Evolutionary conservation across 139 green algal genomes (phyloP).

Genomic region (Chlamydomonas sp.): DNA sequence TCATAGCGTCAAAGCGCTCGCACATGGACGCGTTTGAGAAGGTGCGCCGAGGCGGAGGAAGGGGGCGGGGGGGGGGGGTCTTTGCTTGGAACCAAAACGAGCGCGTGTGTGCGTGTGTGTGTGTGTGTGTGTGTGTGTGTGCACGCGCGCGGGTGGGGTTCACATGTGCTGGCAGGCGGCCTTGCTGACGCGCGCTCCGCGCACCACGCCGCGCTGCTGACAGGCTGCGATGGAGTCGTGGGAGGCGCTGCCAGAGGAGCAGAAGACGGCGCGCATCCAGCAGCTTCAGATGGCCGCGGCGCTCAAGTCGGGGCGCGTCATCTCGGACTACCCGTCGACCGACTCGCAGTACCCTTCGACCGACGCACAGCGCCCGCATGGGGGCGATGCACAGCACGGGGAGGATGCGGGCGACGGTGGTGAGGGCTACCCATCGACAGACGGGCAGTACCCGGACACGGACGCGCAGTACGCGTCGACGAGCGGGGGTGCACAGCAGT

Average conservation of each 20-base stretch:
- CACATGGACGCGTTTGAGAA: conserved; percentile 33
- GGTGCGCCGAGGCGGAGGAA: neutral
- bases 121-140: neutral
- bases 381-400: neutral
- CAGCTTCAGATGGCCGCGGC: conserved; percentile 25
- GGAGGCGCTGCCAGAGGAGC: conserved; percentile 36
- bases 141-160: neutral
- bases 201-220: too few relatives aligned
- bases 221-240: conserved; percentile 30
- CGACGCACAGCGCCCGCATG: neutral
- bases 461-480: conserved; percentile 8
- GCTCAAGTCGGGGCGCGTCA: conserved; percentile 16
- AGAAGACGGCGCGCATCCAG: conserved; percentile 35
- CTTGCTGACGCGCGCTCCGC: too few relatives aligned
- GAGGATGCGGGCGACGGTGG: neutral
- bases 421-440: conserved; percentile 19
- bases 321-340: conserved; percentile 11
- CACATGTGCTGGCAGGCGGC: neutral
- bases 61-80: neutral
- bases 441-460: conserved; percentile 16
- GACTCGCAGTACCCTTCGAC: conserved; percentile 10
- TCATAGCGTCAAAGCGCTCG: conserved; percentile 39
- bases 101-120: neutral
- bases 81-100: neutral
- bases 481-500: neutral